phyloP scores from a whole-genome alignment of 148 eudicot genomes.

The Vaccinium myrtillus region DNA sequence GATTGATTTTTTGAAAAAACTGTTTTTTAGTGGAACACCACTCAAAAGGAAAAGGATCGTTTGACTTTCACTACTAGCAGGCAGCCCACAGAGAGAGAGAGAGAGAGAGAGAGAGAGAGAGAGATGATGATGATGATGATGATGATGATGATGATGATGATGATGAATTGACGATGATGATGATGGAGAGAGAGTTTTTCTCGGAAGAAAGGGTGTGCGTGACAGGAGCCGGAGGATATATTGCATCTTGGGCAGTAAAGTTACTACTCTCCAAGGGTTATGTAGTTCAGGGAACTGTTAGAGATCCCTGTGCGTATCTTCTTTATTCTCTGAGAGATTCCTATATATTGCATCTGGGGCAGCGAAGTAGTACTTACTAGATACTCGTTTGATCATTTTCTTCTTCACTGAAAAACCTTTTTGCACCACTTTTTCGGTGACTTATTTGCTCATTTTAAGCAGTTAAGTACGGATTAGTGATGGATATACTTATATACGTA shows the following conservation, averaged over 20 bases:
- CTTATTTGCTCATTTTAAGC: background rate
- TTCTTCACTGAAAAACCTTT: background rate
- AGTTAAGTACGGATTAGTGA: background rate
- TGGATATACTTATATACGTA: no score
- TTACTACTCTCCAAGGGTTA: constrained; percentile 50
- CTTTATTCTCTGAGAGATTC: background rate
- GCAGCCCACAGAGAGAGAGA: background rate
- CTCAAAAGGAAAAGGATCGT: no score
- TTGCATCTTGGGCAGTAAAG: constrained; percentile 68
- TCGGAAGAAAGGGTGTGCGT: background rate
- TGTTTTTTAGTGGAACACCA: no score
- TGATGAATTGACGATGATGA: background rate
- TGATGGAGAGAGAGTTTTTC: background rate
- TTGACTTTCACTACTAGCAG: no score
- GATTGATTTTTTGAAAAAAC: no score
- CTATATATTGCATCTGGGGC: background rate
- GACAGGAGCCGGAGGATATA: constrained; percentile 40
- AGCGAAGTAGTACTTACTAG: background rate
- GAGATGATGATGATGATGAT: no score
- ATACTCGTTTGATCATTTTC: background rate
- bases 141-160: background rate
- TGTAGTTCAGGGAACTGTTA: constrained; percentile 59
- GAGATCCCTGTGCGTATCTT: constrained; percentile 44
- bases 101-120: background rate
- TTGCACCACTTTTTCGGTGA: background rate